Conservation (phyloP, 129 eudicot species). For the Dittrichia graveolens region DNA sequence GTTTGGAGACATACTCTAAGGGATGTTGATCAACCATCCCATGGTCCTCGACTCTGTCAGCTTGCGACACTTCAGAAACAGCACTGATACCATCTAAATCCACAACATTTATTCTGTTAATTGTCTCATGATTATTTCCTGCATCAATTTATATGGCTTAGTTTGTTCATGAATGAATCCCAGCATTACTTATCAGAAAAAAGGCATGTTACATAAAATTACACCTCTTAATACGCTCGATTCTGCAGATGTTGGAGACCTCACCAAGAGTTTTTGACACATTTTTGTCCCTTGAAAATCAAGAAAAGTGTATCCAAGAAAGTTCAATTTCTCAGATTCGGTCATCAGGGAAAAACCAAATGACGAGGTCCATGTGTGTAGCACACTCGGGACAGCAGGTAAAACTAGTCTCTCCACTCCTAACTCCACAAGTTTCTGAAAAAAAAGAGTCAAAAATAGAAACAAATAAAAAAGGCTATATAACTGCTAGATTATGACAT, state of each 20-base stretch:
- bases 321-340: constrained; percentile 55
- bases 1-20: constrained; percentile 44
- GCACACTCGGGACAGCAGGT: constrained; percentile 49
- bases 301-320: constrained; percentile 70
- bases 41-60: constrained; percentile 48
- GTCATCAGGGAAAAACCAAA: constrained; percentile 47
- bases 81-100: constrained; percentile 53
- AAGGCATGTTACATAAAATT: not conserved
- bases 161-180: constrained; percentile 13
- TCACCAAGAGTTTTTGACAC: constrained; percentile 76
- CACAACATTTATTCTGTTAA: constrained; percentile 21
- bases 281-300: constrained; percentile 78
- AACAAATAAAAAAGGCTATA: not conserved
- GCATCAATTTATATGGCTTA: constrained; percentile 6
- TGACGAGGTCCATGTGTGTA: constrained; percentile 42
- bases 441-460: not conserved
- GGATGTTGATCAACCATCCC: constrained; percentile 43
- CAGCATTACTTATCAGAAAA: not conserved
- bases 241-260: constrained; percentile 25
- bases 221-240: constrained; percentile 46
- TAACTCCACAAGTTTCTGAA: constrained; percentile 37
- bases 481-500: not conserved
- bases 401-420: constrained; percentile 45
- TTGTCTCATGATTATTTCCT: constrained; percentile 35
- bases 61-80: constrained; percentile 65